These are phyloP conservation scores for Pseudopediastrum boryanum DNA, from an alignment of 139 green algal species.

Conservation along the genomic window DNA sequence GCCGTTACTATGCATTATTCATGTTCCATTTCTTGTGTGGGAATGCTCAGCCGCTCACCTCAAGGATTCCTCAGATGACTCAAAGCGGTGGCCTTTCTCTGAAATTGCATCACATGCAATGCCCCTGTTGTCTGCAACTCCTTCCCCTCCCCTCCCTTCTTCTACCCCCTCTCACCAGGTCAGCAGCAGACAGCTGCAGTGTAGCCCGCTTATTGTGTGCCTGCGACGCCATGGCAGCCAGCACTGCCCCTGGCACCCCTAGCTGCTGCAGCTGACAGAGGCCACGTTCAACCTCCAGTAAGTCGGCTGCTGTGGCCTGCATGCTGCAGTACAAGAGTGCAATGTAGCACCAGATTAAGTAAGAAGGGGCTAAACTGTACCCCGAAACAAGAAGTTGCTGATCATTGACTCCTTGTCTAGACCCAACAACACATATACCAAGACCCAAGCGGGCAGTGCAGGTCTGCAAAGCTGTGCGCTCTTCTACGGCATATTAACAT, in stretches of 20 bases:
- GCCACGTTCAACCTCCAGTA: not conserved
- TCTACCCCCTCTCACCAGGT: not conserved
- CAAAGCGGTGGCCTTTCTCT: too few species aligned
- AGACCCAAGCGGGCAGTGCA: not conserved
- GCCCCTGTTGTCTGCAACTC: too few species aligned
- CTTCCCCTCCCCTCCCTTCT: too few species aligned
- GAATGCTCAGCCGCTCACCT: too few species aligned
- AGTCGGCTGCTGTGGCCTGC: not conserved
- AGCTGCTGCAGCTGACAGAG: constrained; percentile 11
- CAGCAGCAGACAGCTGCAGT: constrained; percentile 2
- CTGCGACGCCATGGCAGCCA: constrained; percentile 2
- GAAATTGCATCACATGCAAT: too few species aligned
- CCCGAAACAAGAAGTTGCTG: not conserved
- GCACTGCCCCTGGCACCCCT: not conserved
- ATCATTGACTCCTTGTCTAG: not conserved
- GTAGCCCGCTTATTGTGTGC: not conserved
- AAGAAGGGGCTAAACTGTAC: not conserved
- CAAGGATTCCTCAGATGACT: too few species aligned
- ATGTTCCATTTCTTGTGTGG: too few species aligned
- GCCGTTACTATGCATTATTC: too few species aligned
- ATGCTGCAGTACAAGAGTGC: not conserved
- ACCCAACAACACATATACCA: not conserved
- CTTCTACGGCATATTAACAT: too few species aligned
- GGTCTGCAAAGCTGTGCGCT: not conserved
- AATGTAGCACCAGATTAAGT: not conserved